Conservation (phyloP, 179 eudicot genomes). For the Amaranthus tricolor region DNA sequence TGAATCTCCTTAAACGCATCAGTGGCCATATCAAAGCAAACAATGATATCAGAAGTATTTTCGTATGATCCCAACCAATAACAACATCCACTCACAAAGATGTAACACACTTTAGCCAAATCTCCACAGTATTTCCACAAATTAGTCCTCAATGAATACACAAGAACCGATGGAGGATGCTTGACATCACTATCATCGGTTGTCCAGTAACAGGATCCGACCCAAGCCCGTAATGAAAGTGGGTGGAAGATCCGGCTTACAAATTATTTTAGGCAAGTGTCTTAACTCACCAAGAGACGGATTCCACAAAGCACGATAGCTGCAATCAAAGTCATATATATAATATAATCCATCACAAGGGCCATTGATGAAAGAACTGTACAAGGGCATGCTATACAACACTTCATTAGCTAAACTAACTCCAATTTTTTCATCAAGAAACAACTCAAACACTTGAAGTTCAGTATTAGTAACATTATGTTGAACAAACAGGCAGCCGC, state of each 20-base stretch:
- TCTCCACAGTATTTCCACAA: constrained; percentile 26
- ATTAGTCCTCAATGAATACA: constrained; percentile 19
- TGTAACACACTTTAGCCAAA: not conserved
- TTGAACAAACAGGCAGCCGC: constrained; percentile 13
- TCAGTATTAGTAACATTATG: not conserved
- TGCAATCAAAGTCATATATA: not conserved
- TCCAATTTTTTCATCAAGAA: constrained; percentile 7
- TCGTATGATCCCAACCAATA: constrained; percentile 5
- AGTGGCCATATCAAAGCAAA: constrained; percentile 5
- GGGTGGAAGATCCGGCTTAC: constrained; percentile 6
- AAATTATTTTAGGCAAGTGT: constrained; percentile 6
- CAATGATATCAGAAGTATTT: not conserved
- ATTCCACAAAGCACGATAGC: constrained; percentile 18
- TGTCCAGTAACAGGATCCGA: constrained; percentile 2
- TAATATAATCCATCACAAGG: constrained; percentile 19
- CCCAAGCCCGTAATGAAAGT: constrained; percentile 12
- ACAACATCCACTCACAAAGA: constrained; percentile 3
- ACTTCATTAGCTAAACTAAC: constrained; percentile 7
- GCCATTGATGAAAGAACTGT: not conserved
- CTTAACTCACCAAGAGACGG: constrained; percentile 11
- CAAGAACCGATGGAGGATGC: constrained; percentile 1
- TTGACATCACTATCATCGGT: not conserved
- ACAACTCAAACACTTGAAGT: not conserved
- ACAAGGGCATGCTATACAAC: not conserved
- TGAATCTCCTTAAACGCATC: constrained; percentile 1